These are phyloP conservation scores for Gyrodon lividus DNA, from an alignment of 768 basidiomycete genomes.

Conservation along the genomic window DNA sequence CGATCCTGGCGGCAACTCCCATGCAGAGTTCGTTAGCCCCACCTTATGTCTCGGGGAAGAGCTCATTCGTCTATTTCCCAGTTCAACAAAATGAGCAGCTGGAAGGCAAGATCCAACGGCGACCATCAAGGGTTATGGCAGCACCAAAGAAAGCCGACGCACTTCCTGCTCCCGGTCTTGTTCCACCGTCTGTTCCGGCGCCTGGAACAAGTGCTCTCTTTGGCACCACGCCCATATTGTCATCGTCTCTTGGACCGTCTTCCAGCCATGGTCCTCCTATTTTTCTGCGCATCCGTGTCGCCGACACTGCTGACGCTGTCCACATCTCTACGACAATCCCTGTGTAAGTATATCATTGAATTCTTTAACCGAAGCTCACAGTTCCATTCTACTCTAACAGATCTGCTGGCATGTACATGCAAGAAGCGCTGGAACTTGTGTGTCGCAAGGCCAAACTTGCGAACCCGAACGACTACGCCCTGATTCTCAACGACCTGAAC, in stretches of 20 bases:
- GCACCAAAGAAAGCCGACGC: slow-evolving; percentile 59
- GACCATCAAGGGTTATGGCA: slow-evolving; percentile 65
- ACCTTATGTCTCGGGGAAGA: background rate
- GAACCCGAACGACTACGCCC: slow-evolving; percentile 78
- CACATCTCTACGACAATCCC: slow-evolving; percentile 89
- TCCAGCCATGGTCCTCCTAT: slow-evolving; percentile 77
- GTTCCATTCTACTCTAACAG: slow-evolving; percentile 33
- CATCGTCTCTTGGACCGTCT: slow-evolving; percentile 68
- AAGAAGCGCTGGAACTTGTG: slow-evolving; percentile 87
- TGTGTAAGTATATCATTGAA: slow-evolving; percentile 57
- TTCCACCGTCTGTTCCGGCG: slow-evolving; percentile 36
- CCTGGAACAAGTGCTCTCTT: slow-evolving; percentile 47
- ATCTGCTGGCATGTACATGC: slow-evolving; percentile 94
- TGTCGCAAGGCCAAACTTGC: slow-evolving; percentile 67
- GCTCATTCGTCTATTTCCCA: slow-evolving; percentile 20
- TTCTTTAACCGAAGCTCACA: background rate
- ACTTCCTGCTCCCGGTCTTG: slow-evolving; percentile 37
- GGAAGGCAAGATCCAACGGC: slow-evolving; percentile 78
- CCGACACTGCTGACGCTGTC: slow-evolving; percentile 76
- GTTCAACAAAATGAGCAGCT: slow-evolving; percentile 78
- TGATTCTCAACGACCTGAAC: slow-evolving; percentile 59
- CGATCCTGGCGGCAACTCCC: slow-evolving; percentile 73
- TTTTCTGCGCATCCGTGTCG: slow-evolving; percentile 79
- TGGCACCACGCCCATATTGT: slow-evolving; percentile 53
- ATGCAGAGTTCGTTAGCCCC: slow-evolving; percentile 56